Evolutionary conservation across 2,329 filamentous ascomycete species (phyloP).

Genomic region (Escovopsis sp.): DNA sequence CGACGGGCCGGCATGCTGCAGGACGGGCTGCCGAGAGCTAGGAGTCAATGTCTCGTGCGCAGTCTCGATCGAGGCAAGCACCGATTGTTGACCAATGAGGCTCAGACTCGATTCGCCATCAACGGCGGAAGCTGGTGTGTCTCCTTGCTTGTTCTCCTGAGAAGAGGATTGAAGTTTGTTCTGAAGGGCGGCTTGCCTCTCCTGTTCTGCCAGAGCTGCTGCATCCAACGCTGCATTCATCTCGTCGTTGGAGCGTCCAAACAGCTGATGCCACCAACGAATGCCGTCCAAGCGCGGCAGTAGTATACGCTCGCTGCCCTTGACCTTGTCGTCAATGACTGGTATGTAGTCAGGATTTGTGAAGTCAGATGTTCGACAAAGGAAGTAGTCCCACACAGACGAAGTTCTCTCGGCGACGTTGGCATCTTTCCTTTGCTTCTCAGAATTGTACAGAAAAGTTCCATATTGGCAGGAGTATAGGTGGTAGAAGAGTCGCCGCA

Average conservation of each 20-base stretch:
- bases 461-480: conserved; percentile 93
- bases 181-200: conserved; percentile 21
- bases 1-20: conserved; percentile 30
- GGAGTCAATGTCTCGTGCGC: conserved; percentile 36
- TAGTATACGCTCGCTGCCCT: conserved; percentile 68
- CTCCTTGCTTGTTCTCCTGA: too few species aligned
- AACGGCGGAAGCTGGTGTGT: conserved; percentile 8
- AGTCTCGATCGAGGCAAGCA: conserved; percentile 44
- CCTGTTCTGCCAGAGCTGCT: conserved; percentile 34
- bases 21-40: conserved; percentile 16
- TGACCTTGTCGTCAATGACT: conserved; percentile 60
- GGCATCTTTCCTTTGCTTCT: conserved; percentile 67
- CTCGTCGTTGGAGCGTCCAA: conserved; percentile 73
- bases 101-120: conserved; percentile 21
- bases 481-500: conserved; percentile 80
- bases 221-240: conserved; percentile 64
- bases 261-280: conserved; percentile 88
- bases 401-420: conserved; percentile 55
- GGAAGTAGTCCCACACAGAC: conserved; percentile 93
- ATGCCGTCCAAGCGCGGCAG: conserved; percentile 64
- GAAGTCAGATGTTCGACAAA: conserved; percentile 67
- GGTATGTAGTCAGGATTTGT: conserved; percentile 64
- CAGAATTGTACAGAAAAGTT: conserved; percentile 89
- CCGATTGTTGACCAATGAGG: conserved; percentile 33
- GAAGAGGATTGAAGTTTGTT: too few species aligned